These are phyloP conservation scores for Chrysoporthe deuterocubensis DNA, from an alignment of 2,329 filamentous ascomycete genomes.

Conservation along the genomic window DNA sequence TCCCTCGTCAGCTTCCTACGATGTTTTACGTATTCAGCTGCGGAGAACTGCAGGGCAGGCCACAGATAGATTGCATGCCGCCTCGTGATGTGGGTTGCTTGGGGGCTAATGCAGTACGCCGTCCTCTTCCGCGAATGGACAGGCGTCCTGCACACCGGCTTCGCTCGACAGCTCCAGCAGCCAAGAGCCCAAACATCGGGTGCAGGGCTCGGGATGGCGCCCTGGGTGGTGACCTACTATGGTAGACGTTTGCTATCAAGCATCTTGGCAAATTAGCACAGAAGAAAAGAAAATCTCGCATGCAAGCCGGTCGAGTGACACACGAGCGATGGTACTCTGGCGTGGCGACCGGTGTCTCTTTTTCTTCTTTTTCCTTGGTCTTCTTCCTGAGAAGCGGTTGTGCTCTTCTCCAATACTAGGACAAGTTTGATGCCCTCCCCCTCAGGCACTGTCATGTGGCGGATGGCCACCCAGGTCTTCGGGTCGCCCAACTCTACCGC, in stretches of 20 bases:
- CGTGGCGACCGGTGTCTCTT: not conserved
- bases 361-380: not conserved
- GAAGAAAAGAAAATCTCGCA: not conserved
- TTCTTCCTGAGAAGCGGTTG: not conserved
- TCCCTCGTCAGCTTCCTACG: not conserved
- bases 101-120: slow-evolving; percentile 9
- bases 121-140: not conserved
- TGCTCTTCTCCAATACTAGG: not conserved
- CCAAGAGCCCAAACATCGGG: not conserved
- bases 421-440: not conserved
- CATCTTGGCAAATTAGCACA: not conserved
- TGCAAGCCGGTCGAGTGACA: not conserved
- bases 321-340: slow-evolving; percentile 1
- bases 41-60: not conserved
- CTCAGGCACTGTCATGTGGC: not conserved
- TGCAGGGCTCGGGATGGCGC: not conserved
- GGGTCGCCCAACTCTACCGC: slow-evolving; percentile 9
- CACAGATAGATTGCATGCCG: slow-evolving; percentile 2
- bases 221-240: not conserved
- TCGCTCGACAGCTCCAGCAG: not conserved
- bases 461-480: not conserved
- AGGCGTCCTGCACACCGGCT: not conserved
- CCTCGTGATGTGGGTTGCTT: not conserved
- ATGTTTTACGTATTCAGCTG: not conserved
- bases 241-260: not conserved